Conservation (phyloP, 2,329 filamentous ascomycete genomes). For the Xylaria sp. region DNA sequence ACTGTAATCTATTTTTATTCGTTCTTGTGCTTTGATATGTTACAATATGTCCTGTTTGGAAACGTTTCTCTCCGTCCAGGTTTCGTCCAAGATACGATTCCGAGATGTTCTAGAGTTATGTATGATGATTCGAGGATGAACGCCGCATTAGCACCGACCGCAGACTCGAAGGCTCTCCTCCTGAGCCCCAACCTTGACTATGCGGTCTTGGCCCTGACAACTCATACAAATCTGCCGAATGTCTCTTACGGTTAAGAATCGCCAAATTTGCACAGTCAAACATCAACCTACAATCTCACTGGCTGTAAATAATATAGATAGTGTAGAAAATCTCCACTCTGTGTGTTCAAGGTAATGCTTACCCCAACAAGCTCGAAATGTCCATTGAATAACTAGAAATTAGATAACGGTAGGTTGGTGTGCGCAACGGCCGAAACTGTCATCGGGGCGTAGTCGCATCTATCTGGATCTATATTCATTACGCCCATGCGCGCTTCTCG, state of each 20-base stretch:
- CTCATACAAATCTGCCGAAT: background rate
- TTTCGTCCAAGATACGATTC: background rate
- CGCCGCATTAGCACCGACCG: background rate
- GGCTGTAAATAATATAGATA: background rate
- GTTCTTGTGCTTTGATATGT: background rate
- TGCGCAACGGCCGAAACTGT: background rate
- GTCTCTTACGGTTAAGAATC: background rate
- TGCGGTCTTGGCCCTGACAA: background rate
- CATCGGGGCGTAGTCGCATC: background rate
- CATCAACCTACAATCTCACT: background rate
- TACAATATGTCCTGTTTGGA: background rate
- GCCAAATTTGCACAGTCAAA: background rate
- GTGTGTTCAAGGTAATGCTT: background rate
- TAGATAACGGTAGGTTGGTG: background rate
- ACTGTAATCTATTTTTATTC: background rate
- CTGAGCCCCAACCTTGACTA: background rate
- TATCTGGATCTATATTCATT: background rate
- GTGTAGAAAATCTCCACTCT: background rate
- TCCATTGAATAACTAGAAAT: constrained; percentile 10
- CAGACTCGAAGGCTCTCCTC: background rate
- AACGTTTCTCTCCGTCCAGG: background rate
- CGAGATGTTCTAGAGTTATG: background rate
- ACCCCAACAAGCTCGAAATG: background rate
- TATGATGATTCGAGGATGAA: background rate
- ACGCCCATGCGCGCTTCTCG: background rate